phyloP scores from a whole-genome alignment of 2,329 filamentous ascomycete genomes.

The Aspergillus sp. region DNA sequence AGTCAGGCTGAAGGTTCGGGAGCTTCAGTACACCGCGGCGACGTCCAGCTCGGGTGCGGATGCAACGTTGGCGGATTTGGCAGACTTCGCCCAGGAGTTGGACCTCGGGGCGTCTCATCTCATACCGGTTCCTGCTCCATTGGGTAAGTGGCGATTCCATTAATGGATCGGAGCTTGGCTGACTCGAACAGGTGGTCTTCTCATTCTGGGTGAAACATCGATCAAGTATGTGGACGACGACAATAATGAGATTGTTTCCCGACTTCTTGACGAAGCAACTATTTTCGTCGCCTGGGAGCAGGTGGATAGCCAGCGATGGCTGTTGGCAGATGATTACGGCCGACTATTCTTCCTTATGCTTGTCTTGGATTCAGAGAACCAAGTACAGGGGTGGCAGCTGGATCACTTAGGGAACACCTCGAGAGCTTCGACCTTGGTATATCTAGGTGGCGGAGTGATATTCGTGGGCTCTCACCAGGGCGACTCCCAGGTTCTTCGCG shows the following conservation, averaged over 20 bases:
- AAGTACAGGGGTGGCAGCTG: slow-evolving; percentile 71
- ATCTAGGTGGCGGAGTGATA: slow-evolving; percentile 64
- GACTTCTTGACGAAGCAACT: slow-evolving; percentile 67
- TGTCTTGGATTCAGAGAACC: slow-evolving; percentile 59
- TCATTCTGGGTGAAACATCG: slow-evolving; percentile 75
- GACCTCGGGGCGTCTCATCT: slow-evolving; percentile 61
- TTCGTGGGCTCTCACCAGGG: slow-evolving; percentile 93
- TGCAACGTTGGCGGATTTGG: slow-evolving; percentile 53
- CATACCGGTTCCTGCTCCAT: slow-evolving; percentile 58
- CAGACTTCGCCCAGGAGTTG: slow-evolving; percentile 52
- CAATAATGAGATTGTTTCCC: slow-evolving; percentile 63
- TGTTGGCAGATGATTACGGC: slow-evolving; percentile 92
- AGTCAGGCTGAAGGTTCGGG: slow-evolving; percentile 54
- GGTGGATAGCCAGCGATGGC: slow-evolving; percentile 75
- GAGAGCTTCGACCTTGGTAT: slow-evolving; percentile 73
- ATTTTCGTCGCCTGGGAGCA: slow-evolving; percentile 91
- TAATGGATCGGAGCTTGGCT: background rate
- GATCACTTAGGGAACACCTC: slow-evolving; percentile 66
- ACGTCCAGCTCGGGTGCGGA: slow-evolving; percentile 46
- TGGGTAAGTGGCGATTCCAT: slow-evolving; percentile 36
- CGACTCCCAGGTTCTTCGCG: slow-evolving; percentile 77
- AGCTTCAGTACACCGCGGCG: slow-evolving; percentile 51
- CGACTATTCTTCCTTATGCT: slow-evolving; percentile 81
- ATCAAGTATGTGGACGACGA: slow-evolving; percentile 83
- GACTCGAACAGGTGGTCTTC: slow-evolving; percentile 57